phyloP scores from a whole-genome alignment of 345 rosid genomes.

The Camelina hispida region DNA sequence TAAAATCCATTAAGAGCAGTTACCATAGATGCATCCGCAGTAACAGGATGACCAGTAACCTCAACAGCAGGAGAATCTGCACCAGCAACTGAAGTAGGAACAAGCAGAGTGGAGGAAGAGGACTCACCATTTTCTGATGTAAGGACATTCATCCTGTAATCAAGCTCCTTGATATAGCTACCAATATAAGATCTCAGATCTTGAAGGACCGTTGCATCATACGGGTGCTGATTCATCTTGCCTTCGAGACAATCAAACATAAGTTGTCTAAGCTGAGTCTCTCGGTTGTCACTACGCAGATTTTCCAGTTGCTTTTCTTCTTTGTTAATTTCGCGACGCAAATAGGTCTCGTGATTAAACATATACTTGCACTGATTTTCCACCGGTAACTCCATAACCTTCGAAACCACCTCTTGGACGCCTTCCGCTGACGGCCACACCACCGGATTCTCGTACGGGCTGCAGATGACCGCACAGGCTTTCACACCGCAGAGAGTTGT shows the following conservation, averaged over 20 bases:
- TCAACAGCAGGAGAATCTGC: neutral
- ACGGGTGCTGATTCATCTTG: neutral
- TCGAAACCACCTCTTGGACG: neutral
- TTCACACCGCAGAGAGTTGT: conserved; percentile 24
- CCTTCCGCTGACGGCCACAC: conserved; percentile 17
- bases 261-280: neutral
- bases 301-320: neutral
- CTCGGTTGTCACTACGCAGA: neutral
- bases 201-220: neutral
- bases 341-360: neutral
- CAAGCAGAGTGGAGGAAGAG: neutral
- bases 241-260: conserved; percentile 14
- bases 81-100: neutral
- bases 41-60: too few species aligned
- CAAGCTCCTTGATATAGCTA: neutral
- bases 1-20: neutral
- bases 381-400: neutral
- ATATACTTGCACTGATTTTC: neutral
- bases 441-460: neutral
- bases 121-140: neutral
- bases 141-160: neutral
- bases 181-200: neutral
- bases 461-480: neutral
- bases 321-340: neutral
- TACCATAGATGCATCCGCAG: neutral